Percentiles rank a stretch among this genome's conserved stretches.
Evolutionary conservation across 495 filamentous ascomycete genomes (phyloP).

Genomic region (Elasticomyces elasticus): DNA sequence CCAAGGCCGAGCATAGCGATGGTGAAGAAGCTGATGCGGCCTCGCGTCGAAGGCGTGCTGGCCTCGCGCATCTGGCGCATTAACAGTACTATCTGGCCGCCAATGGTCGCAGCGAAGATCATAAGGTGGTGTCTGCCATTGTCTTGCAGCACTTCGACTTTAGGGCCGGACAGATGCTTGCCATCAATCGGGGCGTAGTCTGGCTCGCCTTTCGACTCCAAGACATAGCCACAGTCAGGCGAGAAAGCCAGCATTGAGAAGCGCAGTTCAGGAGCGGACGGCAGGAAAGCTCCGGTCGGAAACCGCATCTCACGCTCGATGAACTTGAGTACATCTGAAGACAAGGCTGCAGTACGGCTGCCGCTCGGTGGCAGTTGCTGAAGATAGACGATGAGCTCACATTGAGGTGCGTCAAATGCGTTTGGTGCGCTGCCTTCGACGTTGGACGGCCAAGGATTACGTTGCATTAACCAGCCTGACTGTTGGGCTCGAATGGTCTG

Average conservation of each 20-base stretch:
- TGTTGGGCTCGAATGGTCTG: constrained; percentile 55
- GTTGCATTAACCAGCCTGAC: constrained; percentile 31
- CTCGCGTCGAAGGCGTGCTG: constrained; percentile 86
- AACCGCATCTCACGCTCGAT: constrained; percentile 83
- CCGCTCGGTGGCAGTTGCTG: constrained; percentile 57
- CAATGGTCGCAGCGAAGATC: constrained; percentile 51
- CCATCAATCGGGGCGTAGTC: constrained; percentile 53
- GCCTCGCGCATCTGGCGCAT: constrained; percentile 83
- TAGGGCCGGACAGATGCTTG: constrained; percentile 63
- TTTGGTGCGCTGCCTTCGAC: constrained; percentile 45
- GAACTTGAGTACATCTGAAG: constrained; percentile 24
- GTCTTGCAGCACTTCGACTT: constrained; percentile 63
- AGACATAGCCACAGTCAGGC: constrained; percentile 82
- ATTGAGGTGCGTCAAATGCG: constrained; percentile 56
- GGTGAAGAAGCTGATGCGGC: constrained; percentile 82
- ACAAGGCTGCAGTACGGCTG: background rate
- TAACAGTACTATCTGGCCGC: constrained; percentile 62
- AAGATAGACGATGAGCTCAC: constrained; percentile 80
- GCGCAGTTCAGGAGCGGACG: constrained; percentile 53
- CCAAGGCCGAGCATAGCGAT: constrained; percentile 76
- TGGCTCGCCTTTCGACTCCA: constrained; percentile 80
- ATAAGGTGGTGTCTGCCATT: constrained; percentile 58
- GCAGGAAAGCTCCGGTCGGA: constrained; percentile 70
- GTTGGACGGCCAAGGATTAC: constrained; percentile 54
- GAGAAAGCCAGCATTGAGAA: constrained; percentile 86